Base-by-base conservation (phyloP, 2,329 filamentous ascomycete species). In the Microthyrium microscopicum region DNA sequence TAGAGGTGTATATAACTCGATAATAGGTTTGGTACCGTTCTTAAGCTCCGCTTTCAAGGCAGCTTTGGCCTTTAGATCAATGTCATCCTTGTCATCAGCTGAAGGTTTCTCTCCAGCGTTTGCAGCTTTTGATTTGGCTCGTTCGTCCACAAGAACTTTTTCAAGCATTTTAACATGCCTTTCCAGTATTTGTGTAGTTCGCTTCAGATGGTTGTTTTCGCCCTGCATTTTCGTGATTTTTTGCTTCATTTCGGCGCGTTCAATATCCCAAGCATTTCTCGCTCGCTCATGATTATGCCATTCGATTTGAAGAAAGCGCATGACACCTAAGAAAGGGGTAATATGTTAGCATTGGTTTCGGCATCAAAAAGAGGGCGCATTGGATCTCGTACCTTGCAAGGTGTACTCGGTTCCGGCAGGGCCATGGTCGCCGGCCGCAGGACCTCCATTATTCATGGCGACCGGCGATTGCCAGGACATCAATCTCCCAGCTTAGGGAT, bases 241-340 rank as follows among this genome's bases (percentile, higher is more conserved):
- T 44, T 82, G 84, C 63, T 92, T 93, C 89, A 98, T 95, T 61
- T 98, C 89, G 48, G 92, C 89, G 51, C 84, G 77, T 58, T 98
- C 89, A 53, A 98, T 98, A 57, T 98, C 89, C 89, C 89, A 98
- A 24, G 84, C 77, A 59, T 98, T 98, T 47, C 89, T 75, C 52
- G 94, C 89, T 58, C 89, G 80, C 60, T 98, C 89, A 56, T 98
- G 87, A 45, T 83, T 78, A 58, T 98, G 89, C 89, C 89, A 98
- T 70, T 98, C 87, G 30, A 89, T 89, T 61, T 98, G 89, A 25
- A 98, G 73, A 55, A 98, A 98, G 57, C 89, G 85, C 89, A 98
- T 98, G 24, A 98, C 89, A 51, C 89, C 82, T 89, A 45, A 21
- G 35, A 19, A 9, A 12, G 20, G 17, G 8, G 5, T n/a, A 25